Base-by-base conservation (phyloP, 2,329 filamentous ascomycete genomes). In the Camptophora hylomeconis region DNA sequence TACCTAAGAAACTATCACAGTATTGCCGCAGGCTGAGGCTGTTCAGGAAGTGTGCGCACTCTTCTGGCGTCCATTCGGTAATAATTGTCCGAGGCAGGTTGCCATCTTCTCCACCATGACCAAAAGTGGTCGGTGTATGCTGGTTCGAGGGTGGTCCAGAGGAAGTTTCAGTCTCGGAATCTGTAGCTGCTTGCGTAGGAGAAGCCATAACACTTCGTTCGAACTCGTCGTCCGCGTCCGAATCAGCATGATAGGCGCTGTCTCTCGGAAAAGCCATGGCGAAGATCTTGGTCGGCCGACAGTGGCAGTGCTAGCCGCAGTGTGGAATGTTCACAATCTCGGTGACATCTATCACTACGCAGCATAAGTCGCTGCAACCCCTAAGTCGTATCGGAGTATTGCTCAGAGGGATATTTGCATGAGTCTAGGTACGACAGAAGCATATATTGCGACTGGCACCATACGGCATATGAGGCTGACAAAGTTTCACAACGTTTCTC, bases 11-110 rank as follows among this genome's bases (percentile, higher is more conserved):
- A 13, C 66, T 66, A 48, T 84, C 75, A 33, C 79, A 75, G 57
- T 93, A 93, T 52, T 92, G 81, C 41, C 72, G 66, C 45, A 93
- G 59, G 18, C 82, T 82, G 46, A 93, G 69, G 37, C 73, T 75
- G 32, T 73, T 69, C 43, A 94, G 71, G 50, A 92, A 95, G 47
- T 92, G 83, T 41, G 83, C 83, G 56, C 81, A 86, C 57, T 95
- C 83, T 35, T 92, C 82, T 10, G 74, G 76, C 2, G 75, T 67
- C 72, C 72, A 76, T 43, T 72, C 63, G 13, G 61, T 62, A 28
- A 76, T 69, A 33, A 66, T 58, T 11, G 67, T 65, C 20, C 58
- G 63, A 22, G 71, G 69, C 26, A 64, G 67, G 31, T 53, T 57
- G 40, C 58, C 60, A 41, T 62, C 65, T 30, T 69, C 66, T 16